Evolutionary conservation across 495 filamentous ascomycete species (phyloP), one percentile per base, ranked within the genome.

Genomic region (Aspergillus avenaceus): DNA sequence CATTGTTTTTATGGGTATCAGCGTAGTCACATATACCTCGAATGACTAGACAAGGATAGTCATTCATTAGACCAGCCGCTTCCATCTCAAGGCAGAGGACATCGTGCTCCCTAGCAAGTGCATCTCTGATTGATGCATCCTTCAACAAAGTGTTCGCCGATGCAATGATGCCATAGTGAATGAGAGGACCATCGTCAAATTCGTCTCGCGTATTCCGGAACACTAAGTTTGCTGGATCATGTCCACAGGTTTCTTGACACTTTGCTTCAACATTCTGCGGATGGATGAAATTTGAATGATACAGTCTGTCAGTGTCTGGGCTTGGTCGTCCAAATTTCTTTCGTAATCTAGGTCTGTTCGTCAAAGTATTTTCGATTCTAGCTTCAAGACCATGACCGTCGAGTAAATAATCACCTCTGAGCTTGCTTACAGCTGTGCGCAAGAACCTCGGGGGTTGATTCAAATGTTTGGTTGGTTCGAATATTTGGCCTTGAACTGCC

Each of bases 91-190:
- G 69, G 56, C 47, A 67, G 26, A 49, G 50, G 19, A 53, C 55
- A 53, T 63, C 60, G 2, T 59, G 22, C 13, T 52, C 41, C 22
- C 25, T 36, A 3, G 29, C 24, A 22, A 60, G 21, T 19, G 29
- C 3, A n/a, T 60, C 51, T 18, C 60, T 47, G 4, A 31, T 47
- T 1, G 3, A 8, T 9, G 38, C 57, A 31, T 58, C 3, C 12
- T 34, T 50, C 36, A 63, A 58, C 2, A 63, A 37, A 16, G 43
- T 18, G 32, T 63, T 53, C 4, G 42, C 54, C 6, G 56, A 58
- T 1, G 51, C 53, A 31, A 63, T 60, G 0, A 55, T 25, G 2
- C 60, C 60, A 23, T 63, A 58, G 21, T 63, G 60, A 13, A 63
- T 54, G 8, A 14, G 31, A 25, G n/a, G 2, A 3, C n/a, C n/a